A percentile compares a stretch with the other conserved stretches of the same genome.
These are phyloP conservation scores for Boletellus ananas DNA, from an alignment of 768 basidiomycete genomes.

Conservation along the genomic window DNA sequence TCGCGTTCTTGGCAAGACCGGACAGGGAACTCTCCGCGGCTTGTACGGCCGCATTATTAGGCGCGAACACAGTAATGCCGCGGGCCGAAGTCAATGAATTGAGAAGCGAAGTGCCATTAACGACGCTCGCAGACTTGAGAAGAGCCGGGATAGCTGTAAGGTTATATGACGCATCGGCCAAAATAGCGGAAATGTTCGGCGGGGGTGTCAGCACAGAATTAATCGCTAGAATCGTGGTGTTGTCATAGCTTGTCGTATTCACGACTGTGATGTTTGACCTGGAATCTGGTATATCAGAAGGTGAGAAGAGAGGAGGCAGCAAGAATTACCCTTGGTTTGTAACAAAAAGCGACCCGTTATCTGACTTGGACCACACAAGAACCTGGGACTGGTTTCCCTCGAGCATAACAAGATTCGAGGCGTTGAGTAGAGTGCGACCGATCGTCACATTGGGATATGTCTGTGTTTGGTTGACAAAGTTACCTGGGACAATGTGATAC, in stretches of 20 bases:
- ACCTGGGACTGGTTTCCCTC: constrained; percentile 60
- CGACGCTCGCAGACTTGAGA: constrained; percentile 18
- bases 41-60: constrained; percentile 48
- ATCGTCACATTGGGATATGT: constrained; percentile 57
- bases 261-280: constrained; percentile 36
- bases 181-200: constrained; percentile 39
- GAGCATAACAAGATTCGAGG: constrained; percentile 44
- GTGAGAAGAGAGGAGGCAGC: background rate
- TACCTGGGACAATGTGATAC: constrained; percentile 56
- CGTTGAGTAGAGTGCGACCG: constrained; percentile 59
- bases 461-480: constrained; percentile 42
- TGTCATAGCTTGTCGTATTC: constrained; percentile 35
- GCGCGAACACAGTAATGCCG: constrained; percentile 69
- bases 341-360: constrained; percentile 39
- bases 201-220: constrained; percentile 53
- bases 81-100: constrained; percentile 32
- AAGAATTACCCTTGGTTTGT: constrained; percentile 46
- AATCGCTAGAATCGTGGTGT: constrained; percentile 47
- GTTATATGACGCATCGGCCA: constrained; percentile 37
- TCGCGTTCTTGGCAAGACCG: constrained; percentile 40
- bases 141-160: constrained; percentile 32
- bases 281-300: background rate
- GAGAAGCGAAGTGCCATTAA: constrained; percentile 23
- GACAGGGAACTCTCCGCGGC: constrained; percentile 33
- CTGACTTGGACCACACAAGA: constrained; percentile 40